Evolutionary conservation across 805 yeast species (phyloP).

Genomic region (Ogataea paraovalis): DNA sequence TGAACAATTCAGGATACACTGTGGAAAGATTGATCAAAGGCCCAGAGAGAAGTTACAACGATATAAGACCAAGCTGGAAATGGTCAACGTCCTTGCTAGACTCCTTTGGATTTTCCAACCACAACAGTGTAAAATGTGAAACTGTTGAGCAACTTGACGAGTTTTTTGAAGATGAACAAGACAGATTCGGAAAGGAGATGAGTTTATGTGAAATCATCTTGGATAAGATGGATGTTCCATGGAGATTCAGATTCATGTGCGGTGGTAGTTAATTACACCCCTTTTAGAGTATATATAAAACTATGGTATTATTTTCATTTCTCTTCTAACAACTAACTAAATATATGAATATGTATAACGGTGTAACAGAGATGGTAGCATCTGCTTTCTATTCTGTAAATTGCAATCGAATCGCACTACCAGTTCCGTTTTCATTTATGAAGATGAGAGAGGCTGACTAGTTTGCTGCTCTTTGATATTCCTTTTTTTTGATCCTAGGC

Average conservation of each 20-base stretch:
- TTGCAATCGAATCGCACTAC: too few relatives aligned
- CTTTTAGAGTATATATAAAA: too few relatives aligned
- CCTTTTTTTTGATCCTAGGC: too few relatives aligned
- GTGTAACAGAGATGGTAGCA: too few relatives aligned
- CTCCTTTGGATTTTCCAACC: constrained; percentile 53
- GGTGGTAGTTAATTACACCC: not conserved
- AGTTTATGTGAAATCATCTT: constrained; percentile 54
- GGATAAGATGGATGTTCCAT: constrained; percentile 60
- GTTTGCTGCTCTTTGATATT: too few relatives aligned
- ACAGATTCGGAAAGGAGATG: constrained; percentile 23
- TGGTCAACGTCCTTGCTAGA: constrained; percentile 66
- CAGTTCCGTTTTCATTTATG: too few relatives aligned
- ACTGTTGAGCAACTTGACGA: constrained; percentile 35
- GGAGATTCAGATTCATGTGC: constrained; percentile 48
- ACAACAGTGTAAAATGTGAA: constrained; percentile 34
- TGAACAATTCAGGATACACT: constrained; percentile 87
- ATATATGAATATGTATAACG: too few relatives aligned
- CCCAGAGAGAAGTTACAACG: constrained; percentile 71
- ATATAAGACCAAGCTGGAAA: constrained; percentile 75
- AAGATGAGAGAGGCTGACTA: too few relatives aligned
- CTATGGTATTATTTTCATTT: too few relatives aligned
- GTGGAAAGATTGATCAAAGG: constrained; percentile 87
- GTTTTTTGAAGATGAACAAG: constrained; percentile 22
- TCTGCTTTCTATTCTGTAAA: too few relatives aligned
- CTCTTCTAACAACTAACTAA: too few relatives aligned